Base-by-base conservation (phyloP, 75 land plant species). In the Adiantum capillusveneris region DNA sequence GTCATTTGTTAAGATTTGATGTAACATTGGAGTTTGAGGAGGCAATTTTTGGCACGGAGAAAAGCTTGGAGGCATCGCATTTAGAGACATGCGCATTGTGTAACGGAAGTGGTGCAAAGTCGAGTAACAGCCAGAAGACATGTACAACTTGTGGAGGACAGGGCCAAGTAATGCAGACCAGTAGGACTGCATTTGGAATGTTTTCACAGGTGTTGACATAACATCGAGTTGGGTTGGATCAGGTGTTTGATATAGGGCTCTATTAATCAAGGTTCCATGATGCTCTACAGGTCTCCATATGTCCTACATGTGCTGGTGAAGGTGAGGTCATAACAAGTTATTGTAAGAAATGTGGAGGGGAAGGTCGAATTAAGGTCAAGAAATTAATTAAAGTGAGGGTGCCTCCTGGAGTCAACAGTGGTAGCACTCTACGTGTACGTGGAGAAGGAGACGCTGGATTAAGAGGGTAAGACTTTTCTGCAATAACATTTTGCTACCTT, bases 381-480 rank as follows among this genome's bases (percentile, higher is more conserved):
- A 88, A 93, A 56, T 75, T 73, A 52, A 62, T 93, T 29, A 88
- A 83, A 68, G 84, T 93, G 17, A 93, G 82, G 72, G 65, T 93
- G 56, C 98, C 98, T 48, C 78, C 95, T 24, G 98, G 98, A 31
- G 98, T 93, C 41, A 80, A 83, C 59, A 76, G 73, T 68, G 98
- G 98, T 21, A 93, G 98, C 56, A 88, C 93, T 39, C 81, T 93
- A 22, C 71, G 98, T 31, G 95, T 93, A 44, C 80, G 79, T 58
- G 98, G 98, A 27, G 98, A 93, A 53, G 98, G 98, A 59, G 95
- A 93, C 75, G 95, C 87, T 51, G 98, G 98, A 49, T 81, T 82
- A 53, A 85, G 72, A 75, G 95, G 98, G 98, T 93, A 74, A 42
- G 71, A 36, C 21, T 29, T 21, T 14, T 43, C 27, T 22, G 39